Evolutionary conservation across 1,139 yeast genomes (phyloP).

Genomic region (Lodderomyces parapsilosis): DNA sequence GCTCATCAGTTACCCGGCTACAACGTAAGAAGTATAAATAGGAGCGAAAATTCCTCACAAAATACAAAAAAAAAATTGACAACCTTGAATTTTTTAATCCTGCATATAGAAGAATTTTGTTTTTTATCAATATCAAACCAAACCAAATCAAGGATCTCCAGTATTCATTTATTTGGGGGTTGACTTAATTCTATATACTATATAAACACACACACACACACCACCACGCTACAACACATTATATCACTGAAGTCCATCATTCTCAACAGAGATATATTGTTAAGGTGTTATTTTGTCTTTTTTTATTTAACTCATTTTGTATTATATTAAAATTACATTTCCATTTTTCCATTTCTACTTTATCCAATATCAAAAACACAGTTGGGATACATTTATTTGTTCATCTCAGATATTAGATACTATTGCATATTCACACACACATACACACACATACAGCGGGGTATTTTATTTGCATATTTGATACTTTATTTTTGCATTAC

Average conservation of each 20-base stretch:
- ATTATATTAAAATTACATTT: slow-evolving; percentile 1
- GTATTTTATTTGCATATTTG: background rate
- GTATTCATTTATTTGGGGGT: background rate
- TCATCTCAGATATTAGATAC: slow-evolving; percentile 23
- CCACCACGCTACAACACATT: too few relatives aligned
- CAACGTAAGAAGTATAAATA: slow-evolving; percentile 25
- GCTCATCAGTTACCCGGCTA: slow-evolving; percentile 27
- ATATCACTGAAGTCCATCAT: too few relatives aligned
- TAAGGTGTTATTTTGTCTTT: background rate
- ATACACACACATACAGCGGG: background rate
- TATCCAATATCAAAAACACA: background rate
- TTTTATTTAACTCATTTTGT: background rate
- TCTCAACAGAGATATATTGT: background rate
- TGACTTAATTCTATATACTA: too few relatives aligned
- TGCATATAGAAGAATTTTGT: too few relatives aligned
- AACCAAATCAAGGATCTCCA: background rate
- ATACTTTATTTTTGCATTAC: slow-evolving; percentile 1
- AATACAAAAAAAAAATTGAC: background rate
- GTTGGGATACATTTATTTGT: slow-evolving; percentile 48
- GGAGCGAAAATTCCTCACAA: slow-evolving; percentile 16
- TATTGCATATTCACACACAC: background rate
- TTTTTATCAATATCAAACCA: background rate
- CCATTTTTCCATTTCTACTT: slow-evolving; percentile 4
- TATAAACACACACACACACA: too few relatives aligned
- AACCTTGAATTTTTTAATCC: slow-evolving; percentile 4